Evolutionary conservation across 2,329 filamentous ascomycete genomes (phyloP).

Genomic region (Chaetothyriales sp.): DNA sequence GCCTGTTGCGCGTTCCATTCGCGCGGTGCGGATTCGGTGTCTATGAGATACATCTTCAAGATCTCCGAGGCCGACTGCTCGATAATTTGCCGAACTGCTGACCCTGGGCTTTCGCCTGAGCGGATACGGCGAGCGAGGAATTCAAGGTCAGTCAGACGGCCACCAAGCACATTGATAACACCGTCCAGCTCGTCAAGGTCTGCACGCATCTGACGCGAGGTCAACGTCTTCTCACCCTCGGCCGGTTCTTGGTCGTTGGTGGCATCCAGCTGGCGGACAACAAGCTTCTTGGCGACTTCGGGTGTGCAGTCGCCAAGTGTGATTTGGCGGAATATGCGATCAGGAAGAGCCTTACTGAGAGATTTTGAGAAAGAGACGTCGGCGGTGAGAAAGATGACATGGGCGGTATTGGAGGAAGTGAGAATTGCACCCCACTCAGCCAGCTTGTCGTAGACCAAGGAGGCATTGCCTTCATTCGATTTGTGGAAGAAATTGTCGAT

Average conservation of each 20-base stretch:
- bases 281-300: slow-evolving; percentile 75
- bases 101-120: slow-evolving; percentile 66
- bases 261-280: slow-evolving; percentile 62
- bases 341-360: slow-evolving; percentile 72
- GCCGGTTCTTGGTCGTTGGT: slow-evolving; percentile 26
- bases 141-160: slow-evolving; percentile 88
- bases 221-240: slow-evolving; percentile 27
- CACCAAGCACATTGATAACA: slow-evolving; percentile 71
- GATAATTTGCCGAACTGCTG: slow-evolving; percentile 75
- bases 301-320: slow-evolving; percentile 75
- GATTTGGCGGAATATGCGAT: slow-evolving; percentile 78
- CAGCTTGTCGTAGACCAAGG: slow-evolving; percentile 58
- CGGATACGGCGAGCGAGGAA: slow-evolving; percentile 83
- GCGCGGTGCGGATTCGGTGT: slow-evolving; percentile 41
- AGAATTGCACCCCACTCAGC: slow-evolving; percentile 81
- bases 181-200: slow-evolving; percentile 61
- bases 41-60: slow-evolving; percentile 76
- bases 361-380: slow-evolving; percentile 82
- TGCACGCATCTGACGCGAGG: slow-evolving; percentile 34
- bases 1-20: slow-evolving; percentile 76
- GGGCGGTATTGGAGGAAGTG: slow-evolving; percentile 76
- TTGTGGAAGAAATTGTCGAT: slow-evolving; percentile 88
- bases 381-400: slow-evolving; percentile 86
- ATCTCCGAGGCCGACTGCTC: slow-evolving; percentile 81
- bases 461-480: slow-evolving; percentile 47